A percentile compares a stretch with the other conserved stretches of the same genome.
phyloP scores from a whole-genome alignment of 306 rosid genomes.

The Gastrolobium bilobum region DNA sequence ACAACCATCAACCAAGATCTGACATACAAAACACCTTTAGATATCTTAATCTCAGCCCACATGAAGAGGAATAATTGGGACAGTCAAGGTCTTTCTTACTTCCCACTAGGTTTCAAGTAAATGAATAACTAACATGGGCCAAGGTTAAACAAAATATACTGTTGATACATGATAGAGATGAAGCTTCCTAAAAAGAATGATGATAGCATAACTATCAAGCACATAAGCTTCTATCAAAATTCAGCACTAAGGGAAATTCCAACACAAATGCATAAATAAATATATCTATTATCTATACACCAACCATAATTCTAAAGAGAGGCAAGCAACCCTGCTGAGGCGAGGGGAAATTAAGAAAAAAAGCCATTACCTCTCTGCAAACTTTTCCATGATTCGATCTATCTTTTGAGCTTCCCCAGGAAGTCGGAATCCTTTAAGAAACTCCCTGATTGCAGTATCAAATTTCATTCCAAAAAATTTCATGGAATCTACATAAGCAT shows the following conservation, averaged over 20 bases:
- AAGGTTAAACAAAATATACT: conserved; percentile 25
- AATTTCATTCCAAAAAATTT: conserved; percentile 92
- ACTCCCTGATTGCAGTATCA: conserved; percentile 92
- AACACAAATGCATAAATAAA: conserved; percentile 39
- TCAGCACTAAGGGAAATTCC: conserved; percentile 19
- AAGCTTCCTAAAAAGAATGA: conserved; percentile 36
- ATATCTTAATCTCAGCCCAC: conserved; percentile 20
- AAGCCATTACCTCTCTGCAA: conserved; percentile 87
- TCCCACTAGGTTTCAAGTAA: conserved; percentile 15
- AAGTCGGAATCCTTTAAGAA: conserved; percentile 96
- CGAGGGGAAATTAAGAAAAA: conserved; percentile 37
- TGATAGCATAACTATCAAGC: conserved; percentile 1
- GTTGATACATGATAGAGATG: neutral
- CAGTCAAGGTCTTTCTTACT: conserved; percentile 8
- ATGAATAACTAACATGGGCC: conserved; percentile 35
- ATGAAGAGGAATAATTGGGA: conserved; percentile 26
- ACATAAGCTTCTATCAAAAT: conserved; percentile 19
- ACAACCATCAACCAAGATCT: conserved; percentile 26
- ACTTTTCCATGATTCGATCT: conserved; percentile 98
- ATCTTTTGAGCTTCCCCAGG: conserved; percentile 99
- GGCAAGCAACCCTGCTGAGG: conserved; percentile 15
- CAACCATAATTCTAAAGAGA: conserved; percentile 39
- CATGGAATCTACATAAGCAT: conserved; percentile 95
- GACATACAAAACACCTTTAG: conserved; percentile 22
- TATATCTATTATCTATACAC: conserved; percentile 4